A percentile compares a stretch with the other conserved stretches of the same genome.
These are phyloP conservation scores for Acer saccharum DNA, from an alignment of 345 rosid genomes.

Conservation along the genomic window DNA sequence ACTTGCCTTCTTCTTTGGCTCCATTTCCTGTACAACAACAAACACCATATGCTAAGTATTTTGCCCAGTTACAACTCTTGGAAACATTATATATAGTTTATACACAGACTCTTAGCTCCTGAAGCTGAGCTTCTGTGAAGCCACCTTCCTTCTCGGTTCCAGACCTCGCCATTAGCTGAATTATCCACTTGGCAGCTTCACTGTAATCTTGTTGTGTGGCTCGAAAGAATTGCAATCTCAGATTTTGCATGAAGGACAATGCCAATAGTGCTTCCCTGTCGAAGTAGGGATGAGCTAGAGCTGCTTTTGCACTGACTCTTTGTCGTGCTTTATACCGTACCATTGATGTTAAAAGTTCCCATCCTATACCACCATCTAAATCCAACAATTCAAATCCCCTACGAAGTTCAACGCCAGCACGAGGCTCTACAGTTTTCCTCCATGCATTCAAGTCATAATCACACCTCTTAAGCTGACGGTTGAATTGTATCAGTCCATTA, in stretches of 20 bases:
- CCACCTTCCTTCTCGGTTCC: conserved; percentile 93
- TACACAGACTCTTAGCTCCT: conserved; percentile 64
- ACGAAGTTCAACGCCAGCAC: conserved; percentile 74
- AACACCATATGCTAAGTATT: not conserved
- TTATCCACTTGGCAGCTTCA: conserved; percentile 77
- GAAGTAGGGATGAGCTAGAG: conserved; percentile 89
- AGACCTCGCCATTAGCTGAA: conserved; percentile 84
- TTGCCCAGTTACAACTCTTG: not conserved
- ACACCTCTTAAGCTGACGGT: conserved; percentile 89
- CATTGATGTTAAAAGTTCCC: conserved; percentile 96
- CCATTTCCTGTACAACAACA: conserved; percentile 49
- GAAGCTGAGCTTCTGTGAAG: conserved; percentile 95
- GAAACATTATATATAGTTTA: conserved; percentile 5
- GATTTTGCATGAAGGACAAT: conserved; percentile 82
- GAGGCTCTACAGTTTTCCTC: conserved; percentile 81
- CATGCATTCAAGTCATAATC: conserved; percentile 83
- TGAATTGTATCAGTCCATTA: conserved; percentile 84
- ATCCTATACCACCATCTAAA: conserved; percentile 83
- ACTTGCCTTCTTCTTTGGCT: conserved; percentile 63
- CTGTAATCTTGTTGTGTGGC: conserved; percentile 91
- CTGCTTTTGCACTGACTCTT: conserved; percentile 87
- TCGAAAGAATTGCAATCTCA: conserved; percentile 71
- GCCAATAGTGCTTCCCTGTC: conserved; percentile 73
- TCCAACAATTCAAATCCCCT: conserved; percentile 80
- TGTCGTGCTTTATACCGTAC: conserved; percentile 84